Evolutionary conservation across 331 rosid genomes (phyloP), one percentile per base, ranked within the genome.

Genomic region (Quercus phellos): DNA sequence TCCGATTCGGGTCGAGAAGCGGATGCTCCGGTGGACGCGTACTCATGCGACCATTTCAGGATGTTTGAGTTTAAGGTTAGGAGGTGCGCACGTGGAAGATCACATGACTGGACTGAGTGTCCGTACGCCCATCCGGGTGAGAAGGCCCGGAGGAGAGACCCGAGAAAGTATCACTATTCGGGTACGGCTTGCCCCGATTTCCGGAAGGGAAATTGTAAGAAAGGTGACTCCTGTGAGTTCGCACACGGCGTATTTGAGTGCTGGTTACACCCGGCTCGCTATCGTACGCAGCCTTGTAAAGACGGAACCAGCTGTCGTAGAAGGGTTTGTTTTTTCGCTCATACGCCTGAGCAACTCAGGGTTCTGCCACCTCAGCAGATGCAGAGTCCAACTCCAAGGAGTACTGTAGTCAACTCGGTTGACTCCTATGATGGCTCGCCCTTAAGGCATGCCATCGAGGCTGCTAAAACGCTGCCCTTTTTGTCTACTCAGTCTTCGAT

Each of bases 31-130:
- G 86, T 91, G 4, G 98, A 94, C 24, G 92, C 97, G 0, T 94
- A 86, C 85, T 87, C 99, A 13, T 88, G 97, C 78, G 99, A 94
- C 73, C 96, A 94, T 29, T 94, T 94, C 76, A 84, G 99, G 51
- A 94, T 94, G 94, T 92, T 79, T 72, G 99, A 94, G 96, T 94
- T 94, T 84, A 94, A 94, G 79, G 88, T 94, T 1, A 17, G 96
- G 50, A 76, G 90, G 34, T 94, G 99, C 75, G 87, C 96, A 1
- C 85, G 99, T 21, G 99, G 98, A 0, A 81, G 98, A 77, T 94
- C 99, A 1, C 99, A 94, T 34, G 99, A 94, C 88, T 94, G 99
- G 99, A 94, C 99, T 1, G 99, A 94, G 90, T 94, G 99, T 60
- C 99, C 99, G 8, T 94, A 87, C 77, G 99, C 99, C 0, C 99